A percentile compares a stretch with the other conserved stretches of the same genome.
These are phyloP conservation scores for Kodamaea fukazawae DNA, from an alignment of 805 yeast genomes.

Conservation along the genomic window DNA sequence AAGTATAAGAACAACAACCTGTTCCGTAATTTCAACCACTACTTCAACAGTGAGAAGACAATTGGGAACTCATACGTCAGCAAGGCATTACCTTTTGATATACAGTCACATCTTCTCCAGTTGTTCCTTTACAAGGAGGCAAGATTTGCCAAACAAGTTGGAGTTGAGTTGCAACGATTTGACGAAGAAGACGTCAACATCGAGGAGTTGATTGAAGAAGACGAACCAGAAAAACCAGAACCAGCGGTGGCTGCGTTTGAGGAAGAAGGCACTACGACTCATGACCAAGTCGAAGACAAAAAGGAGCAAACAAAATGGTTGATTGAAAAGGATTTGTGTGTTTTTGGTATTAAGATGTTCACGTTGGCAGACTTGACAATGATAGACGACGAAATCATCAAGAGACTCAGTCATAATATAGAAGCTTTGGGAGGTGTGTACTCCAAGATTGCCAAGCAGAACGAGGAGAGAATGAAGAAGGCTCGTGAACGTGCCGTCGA, in stretches of 20 bases:
- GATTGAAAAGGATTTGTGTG: conserved; percentile 41
- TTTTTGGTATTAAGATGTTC: conserved; percentile 38
- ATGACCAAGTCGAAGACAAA: neutral
- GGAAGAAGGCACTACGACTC: conserved; percentile 1
- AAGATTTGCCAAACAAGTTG: conserved; percentile 35
- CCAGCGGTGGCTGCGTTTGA: conserved; percentile 8
- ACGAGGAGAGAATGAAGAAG: conserved; percentile 11
- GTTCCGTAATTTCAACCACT: conserved; percentile 30
- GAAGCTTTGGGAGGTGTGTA: conserved; percentile 33
- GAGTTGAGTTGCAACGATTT: conserved; percentile 45
- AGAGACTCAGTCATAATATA: conserved; percentile 38
- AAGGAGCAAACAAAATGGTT: conserved; percentile 24
- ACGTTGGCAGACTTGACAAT: conserved; percentile 33
- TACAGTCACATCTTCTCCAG: conserved; percentile 34
- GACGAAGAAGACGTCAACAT: conserved; percentile 51
- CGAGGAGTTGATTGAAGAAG: conserved; percentile 20
- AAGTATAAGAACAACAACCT: conserved; percentile 22
- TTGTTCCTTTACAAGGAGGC: conserved; percentile 51
- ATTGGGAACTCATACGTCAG: conserved; percentile 17
- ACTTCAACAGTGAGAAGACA: conserved; percentile 23
- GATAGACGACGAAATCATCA: conserved; percentile 20
- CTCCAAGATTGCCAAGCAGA: conserved; percentile 21
- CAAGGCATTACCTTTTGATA: conserved; percentile 23
- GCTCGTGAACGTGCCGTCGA: neutral
- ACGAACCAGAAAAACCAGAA: conserved; percentile 8